Evolutionary conservation across 352 stramenopile species (phyloP), one percentile per base, ranked within the genome.

Genomic region (Phytophthora meadii): DNA sequence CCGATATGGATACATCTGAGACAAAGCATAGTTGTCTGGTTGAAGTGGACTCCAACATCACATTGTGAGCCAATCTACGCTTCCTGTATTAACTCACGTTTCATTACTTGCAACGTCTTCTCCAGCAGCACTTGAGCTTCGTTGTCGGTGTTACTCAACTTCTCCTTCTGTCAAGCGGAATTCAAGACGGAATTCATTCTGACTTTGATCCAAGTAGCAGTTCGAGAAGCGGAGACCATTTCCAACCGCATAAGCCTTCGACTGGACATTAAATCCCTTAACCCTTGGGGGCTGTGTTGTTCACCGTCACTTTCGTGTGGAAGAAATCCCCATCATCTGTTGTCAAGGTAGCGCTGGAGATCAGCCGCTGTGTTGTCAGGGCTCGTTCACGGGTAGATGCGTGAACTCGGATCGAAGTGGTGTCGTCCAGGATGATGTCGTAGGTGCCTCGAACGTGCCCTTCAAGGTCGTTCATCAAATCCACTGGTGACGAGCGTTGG

Each of bases 1-100:
- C 24, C 42, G 68, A 76, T 73, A 76, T 70, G 54, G 54, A 24
- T 65, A 70, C 65, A 70, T 24, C 11, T 56, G 41, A 51, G 40
- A 59, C 30, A 54, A 19, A 22, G 50, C 14, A 15, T 24, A 30
- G 52, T 70, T 62, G 63, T 70, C 24, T 19, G 22, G 51, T 72
- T 72, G 64, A 68, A 72, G 58, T 68, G 52, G 41, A 36, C 30
- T 36, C 30, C 8, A 36, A 36, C 30, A 14, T 10, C 32, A 42
- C 27, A 12, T 30, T 47, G 34, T 22, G 30, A 12, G 30, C 14
- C 30, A 36, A 36, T 36, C 8, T 10, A 36, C 30, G 30, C 30
- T 36, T 14, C 30, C 8, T 34, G 30, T 11, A 34, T 11, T 36
- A 32, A 32, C 28, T 32, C 28, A 32, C 7, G 28, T 2, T 32